A percentile compares a stretch with the other conserved stretches of the same genome.
phyloP scores from a whole-genome alignment of 192 early-diverging fungal genomes.

The Lobosporangium transversale region DNA sequence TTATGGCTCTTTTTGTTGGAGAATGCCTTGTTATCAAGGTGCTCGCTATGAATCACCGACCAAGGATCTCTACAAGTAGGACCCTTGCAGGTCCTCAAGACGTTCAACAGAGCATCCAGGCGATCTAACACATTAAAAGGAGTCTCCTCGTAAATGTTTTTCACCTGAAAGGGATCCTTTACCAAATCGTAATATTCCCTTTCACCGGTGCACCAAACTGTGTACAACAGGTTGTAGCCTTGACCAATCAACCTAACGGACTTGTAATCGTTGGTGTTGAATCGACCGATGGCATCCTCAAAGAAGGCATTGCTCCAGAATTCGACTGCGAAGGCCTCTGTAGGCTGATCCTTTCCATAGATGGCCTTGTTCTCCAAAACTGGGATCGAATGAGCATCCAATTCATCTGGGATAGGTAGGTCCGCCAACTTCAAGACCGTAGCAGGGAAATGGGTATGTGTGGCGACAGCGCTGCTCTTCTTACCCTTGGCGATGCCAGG shows the following conservation, averaged over 20 bases:
- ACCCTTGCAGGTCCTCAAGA: constrained; percentile 63
- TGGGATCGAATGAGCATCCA: constrained; percentile 69
- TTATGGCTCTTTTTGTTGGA: background rate
- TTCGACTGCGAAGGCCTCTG: constrained; percentile 63
- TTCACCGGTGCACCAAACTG: constrained; percentile 67
- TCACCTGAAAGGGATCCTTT: constrained; percentile 66
- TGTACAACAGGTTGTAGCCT: constrained; percentile 61
- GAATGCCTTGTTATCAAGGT: background rate
- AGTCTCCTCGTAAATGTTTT: constrained; percentile 60
- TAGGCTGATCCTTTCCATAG: constrained; percentile 57
- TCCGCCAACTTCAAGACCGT: constrained; percentile 68
- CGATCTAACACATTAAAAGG: constrained; percentile 57
- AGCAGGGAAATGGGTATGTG: constrained; percentile 70
- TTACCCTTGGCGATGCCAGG: constrained; percentile 65
- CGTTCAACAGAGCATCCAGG: constrained; percentile 64
- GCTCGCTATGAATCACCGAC: constrained; percentile 55
- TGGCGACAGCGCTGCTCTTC: constrained; percentile 54
- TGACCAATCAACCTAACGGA: constrained; percentile 62
- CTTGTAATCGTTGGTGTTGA: constrained; percentile 61
- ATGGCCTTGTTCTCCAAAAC: constrained; percentile 51
- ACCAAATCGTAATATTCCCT: constrained; percentile 65
- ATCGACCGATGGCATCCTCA: constrained; percentile 26
- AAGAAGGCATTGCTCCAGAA: constrained; percentile 54
- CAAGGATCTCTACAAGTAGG: constrained; percentile 68
- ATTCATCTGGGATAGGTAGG: constrained; percentile 44